Evolutionary conservation across 169 alveolate genomes (phyloP).

Genomic region (Theileria equi): DNA sequence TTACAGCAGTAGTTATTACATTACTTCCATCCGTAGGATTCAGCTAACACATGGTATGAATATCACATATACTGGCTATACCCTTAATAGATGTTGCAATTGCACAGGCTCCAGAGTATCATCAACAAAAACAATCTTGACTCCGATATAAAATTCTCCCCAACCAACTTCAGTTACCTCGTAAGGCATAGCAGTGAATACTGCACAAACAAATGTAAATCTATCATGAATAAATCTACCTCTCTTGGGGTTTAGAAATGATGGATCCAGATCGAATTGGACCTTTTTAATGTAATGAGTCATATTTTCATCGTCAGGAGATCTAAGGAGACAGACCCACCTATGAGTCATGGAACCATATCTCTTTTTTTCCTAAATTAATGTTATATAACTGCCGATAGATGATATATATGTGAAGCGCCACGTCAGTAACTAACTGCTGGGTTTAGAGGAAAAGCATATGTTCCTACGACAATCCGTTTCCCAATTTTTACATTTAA

Average conservation of each 20-base stretch:
- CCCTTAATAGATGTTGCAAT: constrained; percentile 69
- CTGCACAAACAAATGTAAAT: constrained; percentile 6
- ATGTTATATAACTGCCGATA: not conserved
- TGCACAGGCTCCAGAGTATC: constrained; percentile 69
- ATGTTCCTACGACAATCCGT: constrained; percentile 63
- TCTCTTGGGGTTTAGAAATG: constrained; percentile 86
- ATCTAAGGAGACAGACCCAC: constrained; percentile 90
- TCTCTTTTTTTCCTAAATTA: constrained; percentile 81
- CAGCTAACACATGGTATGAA: constrained; percentile 10
- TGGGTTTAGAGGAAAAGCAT: constrained; percentile 61
- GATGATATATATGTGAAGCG: not conserved
- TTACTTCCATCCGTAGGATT: constrained; percentile 43
- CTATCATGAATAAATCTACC: constrained; percentile 30
- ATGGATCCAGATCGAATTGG: constrained; percentile 87
- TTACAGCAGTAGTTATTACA: constrained; percentile 41
- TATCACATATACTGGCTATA: not conserved
- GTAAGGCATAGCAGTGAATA: constrained; percentile 72
- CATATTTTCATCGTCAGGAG: constrained; percentile 87
- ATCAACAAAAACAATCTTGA: constrained; percentile 69
- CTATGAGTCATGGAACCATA: constrained; percentile 87
- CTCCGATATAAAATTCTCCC: constrained; percentile 77
- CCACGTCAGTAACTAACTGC: constrained; percentile 27
- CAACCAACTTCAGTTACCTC: constrained; percentile 80
- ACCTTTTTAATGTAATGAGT: constrained; percentile 86
- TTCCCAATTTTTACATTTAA: constrained; percentile 53